Base-by-base conservation (phyloP, 106 monocot genomes). In the Vanilla planifolia region DNA sequence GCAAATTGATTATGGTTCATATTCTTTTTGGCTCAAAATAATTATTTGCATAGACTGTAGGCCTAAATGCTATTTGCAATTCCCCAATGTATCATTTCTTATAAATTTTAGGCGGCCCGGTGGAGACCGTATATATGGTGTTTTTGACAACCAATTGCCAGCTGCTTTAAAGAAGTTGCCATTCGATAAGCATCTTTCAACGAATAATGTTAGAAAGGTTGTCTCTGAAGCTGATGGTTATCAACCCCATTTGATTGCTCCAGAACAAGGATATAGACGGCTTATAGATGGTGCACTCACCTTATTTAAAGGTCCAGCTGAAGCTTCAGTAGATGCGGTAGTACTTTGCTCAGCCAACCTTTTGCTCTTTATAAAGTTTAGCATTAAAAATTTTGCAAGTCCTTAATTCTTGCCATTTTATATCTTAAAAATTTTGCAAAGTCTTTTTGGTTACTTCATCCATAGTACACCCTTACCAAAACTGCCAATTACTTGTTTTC, bases 101-200 rank as follows among this genome's bases (percentile, higher is more conserved):
- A 11, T 33, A 59, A 57, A 22, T 17, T 20, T 22, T 71, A 88
- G 88, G 60, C 79, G 88, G 34, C 71, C 88, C 45, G 88, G 88
- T 39, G 88, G 88, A 65, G 88, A 83, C 77, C 68, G 76, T 61
- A 83, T 88, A 59, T 88, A 88, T 76, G 79, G 83, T 30, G 83
- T 88, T 67, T 88, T 88, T 65, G 88, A 88, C 63, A 88, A 83
- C 60, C 88, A 88, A 55, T 77, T 88, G 15, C 88, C 88, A 44
- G 74, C 77, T 53, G 88, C 88, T 61, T 69, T 88, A n/a, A 88
- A 53, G 61, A 88, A 83, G 51, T 83, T 88, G 68, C 88, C 88
- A 29, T 74, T 88, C 50, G 88, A 88, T 53, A 66, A 66, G n/a
- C 68, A 88, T 74, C 80, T 88, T 24, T 83, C 88, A 28, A 65